phyloP scores from a whole-genome alignment of 371 early-diverging fungal genomes.

The Capillidium heterosporum region DNA sequence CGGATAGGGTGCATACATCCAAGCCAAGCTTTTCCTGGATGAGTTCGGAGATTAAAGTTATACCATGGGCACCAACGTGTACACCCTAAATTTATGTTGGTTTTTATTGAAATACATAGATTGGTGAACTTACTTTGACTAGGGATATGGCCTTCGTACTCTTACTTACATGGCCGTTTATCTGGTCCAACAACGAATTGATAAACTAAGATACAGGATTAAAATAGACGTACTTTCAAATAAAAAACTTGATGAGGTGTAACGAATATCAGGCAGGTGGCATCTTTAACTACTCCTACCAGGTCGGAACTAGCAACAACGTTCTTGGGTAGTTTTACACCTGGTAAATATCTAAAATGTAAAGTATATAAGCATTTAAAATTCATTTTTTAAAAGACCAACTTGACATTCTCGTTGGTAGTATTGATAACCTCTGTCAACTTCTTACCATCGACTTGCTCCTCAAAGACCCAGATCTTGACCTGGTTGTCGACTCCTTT shows the following conservation, averaged over 20 bases:
- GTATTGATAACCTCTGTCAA: slow-evolving; percentile 93
- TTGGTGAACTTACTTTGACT: slow-evolving; percentile 33
- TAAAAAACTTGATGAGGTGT: slow-evolving; percentile 69
- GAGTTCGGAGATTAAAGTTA: slow-evolving; percentile 73
- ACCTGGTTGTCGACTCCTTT: slow-evolving; percentile 57
- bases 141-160: slow-evolving; percentile 80
- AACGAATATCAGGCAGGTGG: slow-evolving; percentile 86
- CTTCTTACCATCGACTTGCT: slow-evolving; percentile 59
- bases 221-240: background rate
- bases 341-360: slow-evolving; percentile 55
- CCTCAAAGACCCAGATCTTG: slow-evolving; percentile 94
- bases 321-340: slow-evolving; percentile 70
- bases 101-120: background rate
- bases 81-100: slow-evolving; percentile 30
- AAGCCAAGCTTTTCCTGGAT: slow-evolving; percentile 61
- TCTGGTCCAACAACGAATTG: slow-evolving; percentile 53
- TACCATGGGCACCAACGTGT: slow-evolving; percentile 47
- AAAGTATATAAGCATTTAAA: background rate
- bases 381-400: slow-evolving; percentile 7
- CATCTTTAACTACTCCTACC: slow-evolving; percentile 48
- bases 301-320: slow-evolving; percentile 77
- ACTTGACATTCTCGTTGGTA: slow-evolving; percentile 87
- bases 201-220: slow-evolving; percentile 42
- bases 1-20: slow-evolving; percentile 75
- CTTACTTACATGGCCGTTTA: slow-evolving; percentile 46